These are phyloP conservation scores for Termitomyces sp. DNA, from an alignment of 768 basidiomycete species.

Conservation along the genomic window DNA sequence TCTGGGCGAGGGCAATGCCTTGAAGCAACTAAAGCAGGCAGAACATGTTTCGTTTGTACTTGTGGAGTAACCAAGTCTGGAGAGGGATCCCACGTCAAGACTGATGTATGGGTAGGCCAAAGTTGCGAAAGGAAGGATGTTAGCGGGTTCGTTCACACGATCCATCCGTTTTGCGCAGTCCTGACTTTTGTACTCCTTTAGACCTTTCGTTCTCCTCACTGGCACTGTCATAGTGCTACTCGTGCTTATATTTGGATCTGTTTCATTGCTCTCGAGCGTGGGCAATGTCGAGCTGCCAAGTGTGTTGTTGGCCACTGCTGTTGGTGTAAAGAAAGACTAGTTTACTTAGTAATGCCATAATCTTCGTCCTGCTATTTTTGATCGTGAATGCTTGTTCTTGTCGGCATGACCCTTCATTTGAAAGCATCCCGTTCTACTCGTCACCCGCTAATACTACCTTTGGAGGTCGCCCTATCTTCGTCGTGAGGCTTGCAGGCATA, in stretches of 20 bases:
- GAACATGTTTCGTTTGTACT: constrained; percentile 51
- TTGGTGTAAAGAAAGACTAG: constrained; percentile 52
- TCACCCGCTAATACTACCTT: too few species aligned
- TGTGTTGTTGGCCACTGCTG: constrained; percentile 61
- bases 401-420: neutral
- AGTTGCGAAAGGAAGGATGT: constrained; percentile 78
- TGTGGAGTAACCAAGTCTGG: constrained; percentile 48
- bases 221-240: constrained; percentile 67
- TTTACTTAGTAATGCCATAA: constrained; percentile 6
- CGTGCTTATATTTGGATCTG: constrained; percentile 62
- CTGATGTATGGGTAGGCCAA: constrained; percentile 69
- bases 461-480: too few species aligned
- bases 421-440: too few species aligned
- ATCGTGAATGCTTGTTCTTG: neutral
- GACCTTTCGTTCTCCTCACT: constrained; percentile 70
- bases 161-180: constrained; percentile 2
- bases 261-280: constrained; percentile 61
- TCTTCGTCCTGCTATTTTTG: neutral
- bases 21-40: constrained; percentile 54
- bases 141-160: constrained; percentile 57
- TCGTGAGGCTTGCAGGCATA: too few species aligned
- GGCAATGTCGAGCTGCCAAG: constrained; percentile 68
- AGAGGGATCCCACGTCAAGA: constrained; percentile 48
- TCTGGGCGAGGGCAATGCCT: constrained; percentile 70
- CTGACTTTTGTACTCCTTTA: constrained; percentile 23